Base-by-base conservation (phyloP, 306 rosid species). In the Vigna trinervia region DNA sequence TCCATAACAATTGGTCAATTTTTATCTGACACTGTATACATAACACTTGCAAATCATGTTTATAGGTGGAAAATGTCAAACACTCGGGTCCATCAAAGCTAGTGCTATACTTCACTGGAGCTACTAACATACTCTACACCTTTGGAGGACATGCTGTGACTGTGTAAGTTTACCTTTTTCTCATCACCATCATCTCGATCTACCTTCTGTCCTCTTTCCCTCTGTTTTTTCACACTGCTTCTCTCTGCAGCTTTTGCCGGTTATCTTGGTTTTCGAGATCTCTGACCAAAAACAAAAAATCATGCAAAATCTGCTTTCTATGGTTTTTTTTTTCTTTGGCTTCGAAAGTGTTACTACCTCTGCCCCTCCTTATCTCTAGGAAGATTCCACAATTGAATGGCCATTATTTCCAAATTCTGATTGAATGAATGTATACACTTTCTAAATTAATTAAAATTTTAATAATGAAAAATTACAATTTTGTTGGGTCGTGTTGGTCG, bases 71-170 rank as follows among this genome's bases (percentile, higher is more conserved):
- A 30, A 92, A 89, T 45, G 97, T 89, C 17, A 71, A 52, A 11
- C 97, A 92, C 78, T 63, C 97, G 0, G 98, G 84, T 66, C 97
- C 98, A n/a, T 8, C 75, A 20, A 92, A 89, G 82, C 82, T 89
- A 9, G 97, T 94, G 52, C 89, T 94, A 12, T 94, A 94, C 72
- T 94, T 94, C 92, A 94, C 98, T 30, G 98, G 98, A 69, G 98
- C 98, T 73, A 94, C 98, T 64, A 92, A 94, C 59, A 95, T 95
- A 23, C 90, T 95, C 4, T 95, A 95, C 90, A 95, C 98, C 39
- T 95, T 95, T 79, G 98, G 98, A 75, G 98, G 98, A 62, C 98
- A 95, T 76, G 98, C 98, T 46, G 96, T 95, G 4, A 95, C 98
- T 19, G 98, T 94, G 98, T 94, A 88, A 82, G 90, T 47, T 56